These are phyloP conservation scores for Cladosporium velox DNA, from an alignment of 2,329 filamentous ascomycete genomes.

Conservation along the genomic window DNA sequence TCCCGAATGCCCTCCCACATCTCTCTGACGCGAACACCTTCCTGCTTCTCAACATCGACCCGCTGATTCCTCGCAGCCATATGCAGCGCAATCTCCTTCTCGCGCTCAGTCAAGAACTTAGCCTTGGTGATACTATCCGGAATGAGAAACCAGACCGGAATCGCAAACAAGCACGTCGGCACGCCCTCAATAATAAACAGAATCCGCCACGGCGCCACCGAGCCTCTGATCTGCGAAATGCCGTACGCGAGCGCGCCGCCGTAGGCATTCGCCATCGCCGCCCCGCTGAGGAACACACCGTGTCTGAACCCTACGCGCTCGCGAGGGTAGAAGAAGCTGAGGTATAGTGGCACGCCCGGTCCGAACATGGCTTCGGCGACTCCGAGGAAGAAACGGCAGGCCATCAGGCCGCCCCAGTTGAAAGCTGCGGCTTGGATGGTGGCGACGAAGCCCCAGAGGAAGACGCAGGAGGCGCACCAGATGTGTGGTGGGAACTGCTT, in stretches of 20 bases:
- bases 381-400: constrained; percentile 52
- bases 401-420: constrained; percentile 52
- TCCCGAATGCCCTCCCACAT: constrained; percentile 49
- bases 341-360: constrained; percentile 60
- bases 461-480: constrained; percentile 47
- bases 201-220: constrained; percentile 64
- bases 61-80: constrained; percentile 25
- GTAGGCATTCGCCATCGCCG: constrained; percentile 76
- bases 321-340: constrained; percentile 65
- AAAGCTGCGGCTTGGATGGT: constrained; percentile 49
- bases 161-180: constrained; percentile 58
- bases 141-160: constrained; percentile 57
- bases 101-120: constrained; percentile 56
- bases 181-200: constrained; percentile 65
- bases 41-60: constrained; percentile 40
- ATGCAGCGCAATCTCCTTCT: constrained; percentile 58
- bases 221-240: constrained; percentile 61
- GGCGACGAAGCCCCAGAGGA: constrained; percentile 51
- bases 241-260: constrained; percentile 67
- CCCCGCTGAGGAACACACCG: constrained; percentile 55
- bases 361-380: constrained; percentile 38
- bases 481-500: constrained; percentile 38
- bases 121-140: constrained; percentile 55
- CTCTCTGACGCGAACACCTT: constrained; percentile 49
- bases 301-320: constrained; percentile 58